phyloP scores from a whole-genome alignment of 352 stramenopile species.

The Pythium vanterpoolii region DNA sequence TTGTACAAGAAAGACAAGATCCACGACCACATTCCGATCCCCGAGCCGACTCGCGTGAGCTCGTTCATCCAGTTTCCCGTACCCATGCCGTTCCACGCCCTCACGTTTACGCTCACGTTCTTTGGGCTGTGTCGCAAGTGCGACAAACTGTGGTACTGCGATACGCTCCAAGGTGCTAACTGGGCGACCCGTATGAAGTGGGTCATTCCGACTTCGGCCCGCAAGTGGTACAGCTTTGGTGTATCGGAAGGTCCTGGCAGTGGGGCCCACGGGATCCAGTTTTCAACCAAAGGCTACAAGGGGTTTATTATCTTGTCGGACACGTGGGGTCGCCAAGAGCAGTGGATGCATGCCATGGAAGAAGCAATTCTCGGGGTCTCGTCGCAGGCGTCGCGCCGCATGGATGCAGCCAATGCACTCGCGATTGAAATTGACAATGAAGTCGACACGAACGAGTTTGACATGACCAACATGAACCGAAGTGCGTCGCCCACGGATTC shows the following conservation, averaged over 20 bases:
- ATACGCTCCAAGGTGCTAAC: slow-evolving; percentile 79
- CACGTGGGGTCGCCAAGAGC: slow-evolving; percentile 82
- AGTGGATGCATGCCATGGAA: slow-evolving; percentile 85
- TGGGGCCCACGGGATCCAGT: slow-evolving; percentile 81
- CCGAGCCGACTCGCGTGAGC: slow-evolving; percentile 78
- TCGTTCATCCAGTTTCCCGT: slow-evolving; percentile 89
- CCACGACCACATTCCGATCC: slow-evolving; percentile 86
- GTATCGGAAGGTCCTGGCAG: slow-evolving; percentile 73
- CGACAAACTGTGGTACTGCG: slow-evolving; percentile 88
- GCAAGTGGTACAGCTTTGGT: slow-evolving; percentile 88
- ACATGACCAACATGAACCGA: slow-evolving; percentile 33
- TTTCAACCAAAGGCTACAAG: slow-evolving; percentile 88
- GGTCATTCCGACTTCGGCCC: slow-evolving; percentile 82
- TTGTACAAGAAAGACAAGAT: slow-evolving; percentile 92
- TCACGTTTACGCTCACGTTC: slow-evolving; percentile 85
- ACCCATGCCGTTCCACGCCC: slow-evolving; percentile 84
- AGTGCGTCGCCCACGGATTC: slow-evolving; percentile 11
- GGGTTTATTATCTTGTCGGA: slow-evolving; percentile 85
- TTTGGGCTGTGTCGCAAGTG: slow-evolving; percentile 85
- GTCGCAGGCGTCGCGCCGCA: slow-evolving; percentile 52
- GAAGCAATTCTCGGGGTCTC: slow-evolving; percentile 67
- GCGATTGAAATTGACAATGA: slow-evolving; percentile 89
- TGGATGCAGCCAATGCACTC: slow-evolving; percentile 67
- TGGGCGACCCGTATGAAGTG: slow-evolving; percentile 89
- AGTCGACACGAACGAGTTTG: slow-evolving; percentile 75